Evolutionary conservation across 169 alveolate species (phyloP).

Genomic region (Haemoproteus tartakovskyi): DNA sequence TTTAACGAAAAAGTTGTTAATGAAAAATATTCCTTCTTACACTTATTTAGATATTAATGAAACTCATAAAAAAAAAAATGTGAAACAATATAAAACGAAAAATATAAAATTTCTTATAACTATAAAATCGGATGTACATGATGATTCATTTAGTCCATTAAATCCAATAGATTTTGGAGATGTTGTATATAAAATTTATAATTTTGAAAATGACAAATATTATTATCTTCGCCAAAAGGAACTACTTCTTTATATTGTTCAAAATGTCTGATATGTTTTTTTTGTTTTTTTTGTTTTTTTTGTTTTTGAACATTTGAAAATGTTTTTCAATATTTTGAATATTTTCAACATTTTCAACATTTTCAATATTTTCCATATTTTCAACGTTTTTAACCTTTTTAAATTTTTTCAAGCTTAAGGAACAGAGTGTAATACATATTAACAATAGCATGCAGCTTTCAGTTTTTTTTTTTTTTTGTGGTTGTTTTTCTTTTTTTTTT

Average conservation of each 20-base stretch:
- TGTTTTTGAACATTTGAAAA: too few relatives aligned
- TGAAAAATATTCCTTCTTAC: constrained; percentile 33
- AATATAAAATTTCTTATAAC: constrained; percentile 34
- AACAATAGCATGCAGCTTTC: too few relatives aligned
- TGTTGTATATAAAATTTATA: constrained; percentile 34
- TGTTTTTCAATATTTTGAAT: too few relatives aligned
- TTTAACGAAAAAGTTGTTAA: constrained; percentile 42
- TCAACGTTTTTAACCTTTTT: too few relatives aligned
- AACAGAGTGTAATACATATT: too few relatives aligned
- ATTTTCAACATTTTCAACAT: too few relatives aligned
- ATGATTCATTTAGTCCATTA: constrained; percentile 3
- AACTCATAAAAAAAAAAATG: constrained; percentile 31
- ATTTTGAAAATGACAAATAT: constrained; percentile 28
- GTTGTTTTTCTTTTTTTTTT: too few relatives aligned
- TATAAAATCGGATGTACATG: constrained; percentile 20
- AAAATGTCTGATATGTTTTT: constrained; percentile 5
- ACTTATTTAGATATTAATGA: constrained; percentile 22
- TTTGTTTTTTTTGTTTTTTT: too few relatives aligned
- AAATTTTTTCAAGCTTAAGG: too few relatives aligned
- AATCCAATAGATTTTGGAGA: constrained; percentile 20
- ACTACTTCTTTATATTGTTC: constrained; percentile 28
- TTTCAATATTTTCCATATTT: too few relatives aligned
- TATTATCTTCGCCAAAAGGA: constrained; percentile 26
- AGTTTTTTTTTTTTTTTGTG: too few relatives aligned
- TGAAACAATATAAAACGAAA: constrained; percentile 28